These are phyloP conservation scores for Microbotryum silenes-acaulis DNA, from an alignment of 1,284 basidiomycete species.

Conservation along the genomic window DNA sequence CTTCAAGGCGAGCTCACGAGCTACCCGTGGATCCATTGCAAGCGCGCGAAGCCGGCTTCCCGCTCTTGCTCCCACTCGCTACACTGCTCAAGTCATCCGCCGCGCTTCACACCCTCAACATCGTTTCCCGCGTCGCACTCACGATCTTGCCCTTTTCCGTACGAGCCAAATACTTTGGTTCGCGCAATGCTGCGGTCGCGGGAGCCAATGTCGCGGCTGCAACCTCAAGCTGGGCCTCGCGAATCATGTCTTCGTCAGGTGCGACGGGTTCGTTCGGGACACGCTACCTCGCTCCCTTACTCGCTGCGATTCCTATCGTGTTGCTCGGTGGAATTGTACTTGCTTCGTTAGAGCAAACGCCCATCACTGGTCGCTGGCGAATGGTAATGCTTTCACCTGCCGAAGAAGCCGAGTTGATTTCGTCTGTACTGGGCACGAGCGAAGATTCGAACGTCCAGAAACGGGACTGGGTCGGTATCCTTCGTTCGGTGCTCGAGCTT, in stretches of 20 bases:
- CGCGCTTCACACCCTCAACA: constrained; percentile 18
- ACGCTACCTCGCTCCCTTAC: too few species aligned
- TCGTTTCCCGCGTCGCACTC: constrained; percentile 21
- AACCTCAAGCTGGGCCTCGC: neutral
- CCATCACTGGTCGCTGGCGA: constrained; percentile 32
- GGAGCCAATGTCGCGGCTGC: too few species aligned
- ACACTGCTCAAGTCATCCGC: constrained; percentile 25
- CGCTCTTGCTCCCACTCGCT: constrained; percentile 20
- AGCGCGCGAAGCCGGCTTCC: constrained; percentile 5
- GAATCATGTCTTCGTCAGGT: too few species aligned
- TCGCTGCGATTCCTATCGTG: constrained; percentile 17
- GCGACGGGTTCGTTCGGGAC: too few species aligned
- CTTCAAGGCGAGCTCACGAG: too few species aligned
- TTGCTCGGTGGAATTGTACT: constrained; percentile 27
- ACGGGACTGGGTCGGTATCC: constrained; percentile 34
- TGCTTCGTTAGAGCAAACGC: constrained; percentile 31
- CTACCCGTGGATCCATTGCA: too few species aligned
- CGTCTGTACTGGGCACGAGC: constrained; percentile 6
- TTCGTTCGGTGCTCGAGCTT: constrained; percentile 29
- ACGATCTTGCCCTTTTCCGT: constrained; percentile 27
- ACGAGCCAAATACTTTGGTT: constrained; percentile 10
- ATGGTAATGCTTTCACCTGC: constrained; percentile 31
- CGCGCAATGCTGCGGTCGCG: too few species aligned
- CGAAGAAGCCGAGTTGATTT: constrained; percentile 32
- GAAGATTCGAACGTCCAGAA: neutral